phyloP scores from a whole-genome alignment of 441 rosid species.

The Capsella rubella region DNA sequence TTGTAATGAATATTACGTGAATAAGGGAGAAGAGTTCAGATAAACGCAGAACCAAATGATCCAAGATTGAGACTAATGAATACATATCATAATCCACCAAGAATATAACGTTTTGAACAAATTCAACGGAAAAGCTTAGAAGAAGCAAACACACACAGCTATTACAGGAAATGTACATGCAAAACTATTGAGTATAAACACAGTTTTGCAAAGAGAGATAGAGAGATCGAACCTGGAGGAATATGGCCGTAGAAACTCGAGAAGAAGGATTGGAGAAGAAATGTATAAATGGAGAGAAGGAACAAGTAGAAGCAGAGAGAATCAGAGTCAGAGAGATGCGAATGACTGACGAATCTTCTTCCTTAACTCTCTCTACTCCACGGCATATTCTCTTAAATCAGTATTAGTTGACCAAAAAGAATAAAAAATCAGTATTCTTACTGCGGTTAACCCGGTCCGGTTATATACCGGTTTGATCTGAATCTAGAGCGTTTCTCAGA shows the following conservation, averaged over 20 bases:
- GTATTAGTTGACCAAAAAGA: no score
- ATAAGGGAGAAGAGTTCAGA: no score
- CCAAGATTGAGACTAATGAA: not conserved
- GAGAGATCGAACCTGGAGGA: constrained; percentile 38
- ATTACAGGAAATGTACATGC: not conserved
- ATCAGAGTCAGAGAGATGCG: constrained; percentile 46
- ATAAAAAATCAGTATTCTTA: not conserved
- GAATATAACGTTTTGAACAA: not conserved
- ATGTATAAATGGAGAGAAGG: constrained; percentile 27
- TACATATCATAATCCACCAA: not conserved
- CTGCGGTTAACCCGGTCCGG: constrained; percentile 17
- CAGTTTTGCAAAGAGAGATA: not conserved
- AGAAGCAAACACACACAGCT: not conserved
- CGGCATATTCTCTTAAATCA: constrained; percentile 39
- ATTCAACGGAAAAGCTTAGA: not conserved
- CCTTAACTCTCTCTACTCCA: constrained; percentile 30
- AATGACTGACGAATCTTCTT: constrained; percentile 45
- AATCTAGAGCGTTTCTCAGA: not conserved
- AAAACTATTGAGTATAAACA: not conserved
- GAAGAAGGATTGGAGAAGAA: constrained; percentile 22
- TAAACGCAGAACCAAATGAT: no score
- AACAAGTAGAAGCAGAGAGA: constrained; percentile 13
- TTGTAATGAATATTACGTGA: no score
- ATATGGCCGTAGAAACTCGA: constrained; percentile 18
- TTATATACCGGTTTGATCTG: constrained; percentile 15